Evolutionary conservation across 2,329 filamentous ascomycete species (phyloP).

Genomic region (Pseudocercospora macadamiae): DNA sequence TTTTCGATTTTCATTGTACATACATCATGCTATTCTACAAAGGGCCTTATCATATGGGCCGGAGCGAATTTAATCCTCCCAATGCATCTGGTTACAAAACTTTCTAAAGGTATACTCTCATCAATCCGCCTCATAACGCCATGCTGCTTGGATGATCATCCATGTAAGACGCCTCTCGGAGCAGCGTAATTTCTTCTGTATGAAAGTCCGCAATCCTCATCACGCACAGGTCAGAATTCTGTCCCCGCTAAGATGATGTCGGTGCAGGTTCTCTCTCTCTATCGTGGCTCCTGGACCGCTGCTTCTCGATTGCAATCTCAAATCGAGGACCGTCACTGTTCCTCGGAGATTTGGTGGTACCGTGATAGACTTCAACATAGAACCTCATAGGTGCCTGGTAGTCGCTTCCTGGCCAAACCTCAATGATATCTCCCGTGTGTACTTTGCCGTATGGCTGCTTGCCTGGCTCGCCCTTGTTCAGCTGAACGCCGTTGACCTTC

Average conservation of each 20-base stretch:
- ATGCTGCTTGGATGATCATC: background rate
- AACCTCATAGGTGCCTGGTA: constrained; percentile 7
- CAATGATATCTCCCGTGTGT: constrained; percentile 75
- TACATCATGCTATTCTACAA: constrained; percentile 6
- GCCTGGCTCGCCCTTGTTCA: constrained; percentile 60
- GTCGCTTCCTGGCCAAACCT: constrained; percentile 63
- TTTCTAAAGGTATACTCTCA: background rate
- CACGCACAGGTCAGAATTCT: too few species aligned
- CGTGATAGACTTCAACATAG: constrained; percentile 14
- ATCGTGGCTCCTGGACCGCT: constrained; percentile 4
- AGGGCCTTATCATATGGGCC: background rate
- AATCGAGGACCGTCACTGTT: constrained; percentile 7
- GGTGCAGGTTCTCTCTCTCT: constrained; percentile 12
- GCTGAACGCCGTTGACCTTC: constrained; percentile 70
- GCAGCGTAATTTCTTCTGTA: background rate
- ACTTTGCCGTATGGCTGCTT: constrained; percentile 66
- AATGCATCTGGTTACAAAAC: constrained; percentile 5
- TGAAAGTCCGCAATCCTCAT: too few species aligned
- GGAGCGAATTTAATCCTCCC: constrained; percentile 4
- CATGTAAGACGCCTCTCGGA: background rate
- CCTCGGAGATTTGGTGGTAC: constrained; percentile 3
- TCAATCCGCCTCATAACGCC: constrained; percentile 4
- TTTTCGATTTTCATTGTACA: constrained; percentile 2
- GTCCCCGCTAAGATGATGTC: too few species aligned
- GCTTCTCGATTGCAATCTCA: constrained; percentile 10